Percentiles rank a stretch among this genome's conserved stretches.
Conservation (phyloP, 257 asterid species). For the Nicotiana tomentosiformis region DNA sequence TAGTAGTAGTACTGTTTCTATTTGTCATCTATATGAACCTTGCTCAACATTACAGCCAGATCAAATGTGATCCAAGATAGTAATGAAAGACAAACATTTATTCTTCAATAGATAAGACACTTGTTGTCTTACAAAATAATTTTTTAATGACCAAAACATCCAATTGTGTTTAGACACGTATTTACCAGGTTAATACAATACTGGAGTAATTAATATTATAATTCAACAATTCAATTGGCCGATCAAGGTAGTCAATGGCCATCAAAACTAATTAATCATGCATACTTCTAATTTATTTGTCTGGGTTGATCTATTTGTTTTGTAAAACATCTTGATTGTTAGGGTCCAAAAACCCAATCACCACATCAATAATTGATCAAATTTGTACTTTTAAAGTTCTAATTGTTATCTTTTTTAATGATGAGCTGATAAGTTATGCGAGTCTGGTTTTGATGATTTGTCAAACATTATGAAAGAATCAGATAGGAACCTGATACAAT, state of each 20-base stretch:
- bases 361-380: not conserved
- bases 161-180: no score
- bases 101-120: slow-evolving; percentile 9
- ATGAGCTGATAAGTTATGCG: no score
- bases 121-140: not conserved
- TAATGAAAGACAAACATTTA: slow-evolving; percentile 24
- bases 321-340: not conserved
- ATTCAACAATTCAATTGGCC: not conserved
- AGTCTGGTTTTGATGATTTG: no score
- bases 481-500: no score
- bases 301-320: not conserved
- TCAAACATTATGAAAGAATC: no score
- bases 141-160: not conserved
- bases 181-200: not conserved
- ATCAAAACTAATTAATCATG: not conserved
- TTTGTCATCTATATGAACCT: slow-evolving; percentile 17
- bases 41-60: slow-evolving; percentile 7
- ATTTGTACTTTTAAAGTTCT: not conserved
- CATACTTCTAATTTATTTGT: not conserved
- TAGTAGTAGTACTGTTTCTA: no score
- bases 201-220: not conserved
- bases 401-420: not conserved
- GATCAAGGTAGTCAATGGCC: slow-evolving; percentile 6
- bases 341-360: not conserved
- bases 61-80: slow-evolving; percentile 19